Evolutionary conservation across 306 rosid genomes (phyloP).

Genomic region (Cicer yamashitae): DNA sequence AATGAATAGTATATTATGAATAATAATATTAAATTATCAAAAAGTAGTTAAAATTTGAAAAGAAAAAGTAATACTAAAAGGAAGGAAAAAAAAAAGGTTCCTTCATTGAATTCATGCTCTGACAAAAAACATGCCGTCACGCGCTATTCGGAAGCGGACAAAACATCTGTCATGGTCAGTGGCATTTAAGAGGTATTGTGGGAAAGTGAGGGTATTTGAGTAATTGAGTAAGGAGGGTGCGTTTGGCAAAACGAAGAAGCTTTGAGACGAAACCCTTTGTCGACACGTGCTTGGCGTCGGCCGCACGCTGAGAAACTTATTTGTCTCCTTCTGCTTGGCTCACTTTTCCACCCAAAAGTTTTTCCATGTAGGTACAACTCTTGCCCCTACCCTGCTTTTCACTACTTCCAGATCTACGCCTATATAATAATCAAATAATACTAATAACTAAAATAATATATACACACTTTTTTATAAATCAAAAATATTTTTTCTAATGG

Average conservation of each 20-base stretch:
- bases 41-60: neutral
- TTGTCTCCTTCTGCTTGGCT: conserved; percentile 29
- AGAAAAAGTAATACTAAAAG: neutral
- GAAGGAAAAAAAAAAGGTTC: neutral
- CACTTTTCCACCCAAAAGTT: conserved; percentile 10
- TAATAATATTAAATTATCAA: too few relatives aligned
- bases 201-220: conserved; percentile 36
- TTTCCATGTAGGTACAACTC: conserved; percentile 26
- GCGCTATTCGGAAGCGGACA: conserved; percentile 64
- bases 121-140: conserved; percentile 81
- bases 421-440: too few relatives aligned
- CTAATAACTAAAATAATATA: too few relatives aligned
- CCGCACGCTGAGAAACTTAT: conserved; percentile 69
- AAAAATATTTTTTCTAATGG: too few relatives aligned
- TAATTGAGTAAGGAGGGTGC: neutral
- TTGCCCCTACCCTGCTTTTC: conserved; percentile 22
- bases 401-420: conserved; percentile 6
- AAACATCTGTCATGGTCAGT: conserved; percentile 58
- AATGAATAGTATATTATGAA: neutral
- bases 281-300: conserved; percentile 87
- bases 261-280: conserved; percentile 67
- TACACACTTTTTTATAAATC: too few relatives aligned
- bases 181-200: conserved; percentile 38
- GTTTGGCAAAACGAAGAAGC: conserved; percentile 47
- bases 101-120: conserved; percentile 23